Evolutionary conservation across 192 early-diverging fungal species (phyloP).

Genomic region (Entomortierella lignicola): DNA sequence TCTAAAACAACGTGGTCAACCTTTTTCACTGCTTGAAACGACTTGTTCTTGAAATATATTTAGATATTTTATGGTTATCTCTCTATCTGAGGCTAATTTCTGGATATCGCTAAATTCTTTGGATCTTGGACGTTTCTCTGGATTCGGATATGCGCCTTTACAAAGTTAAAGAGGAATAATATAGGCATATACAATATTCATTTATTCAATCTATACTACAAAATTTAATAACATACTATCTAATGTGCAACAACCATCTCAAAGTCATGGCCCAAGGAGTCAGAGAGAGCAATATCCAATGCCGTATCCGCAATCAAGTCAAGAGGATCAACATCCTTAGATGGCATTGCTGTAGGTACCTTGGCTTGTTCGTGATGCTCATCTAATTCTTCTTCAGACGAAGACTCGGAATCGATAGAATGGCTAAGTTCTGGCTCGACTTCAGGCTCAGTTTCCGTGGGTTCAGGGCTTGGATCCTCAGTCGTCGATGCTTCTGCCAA

Average conservation of each 20-base stretch:
- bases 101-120: too few species aligned
- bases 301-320: constrained; percentile 40
- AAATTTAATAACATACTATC: background rate
- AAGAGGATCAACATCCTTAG: constrained; percentile 16
- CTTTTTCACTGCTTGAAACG: too few species aligned
- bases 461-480: background rate
- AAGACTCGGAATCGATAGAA: background rate
- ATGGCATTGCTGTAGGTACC: background rate
- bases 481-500: background rate
- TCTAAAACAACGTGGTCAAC: too few species aligned
- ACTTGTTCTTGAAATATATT: too few species aligned
- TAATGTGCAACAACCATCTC: constrained; percentile 26
- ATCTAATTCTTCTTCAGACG: constrained; percentile 2
- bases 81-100: too few species aligned
- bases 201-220: background rate
- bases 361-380: background rate
- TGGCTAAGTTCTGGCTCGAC: background rate
- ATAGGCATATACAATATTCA: too few species aligned
- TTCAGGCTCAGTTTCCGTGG: background rate
- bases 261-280: constrained; percentile 39
- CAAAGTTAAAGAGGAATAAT: too few species aligned
- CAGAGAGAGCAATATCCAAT: constrained; percentile 5
- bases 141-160: too few species aligned
- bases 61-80: too few species aligned
- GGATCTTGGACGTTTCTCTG: too few species aligned